Percentiles rank a stretch among this genome's conserved stretches.
phyloP scores from a whole-genome alignment of 805 yeast genomes.

The Wickerhamiella vanderwaltii region DNA sequence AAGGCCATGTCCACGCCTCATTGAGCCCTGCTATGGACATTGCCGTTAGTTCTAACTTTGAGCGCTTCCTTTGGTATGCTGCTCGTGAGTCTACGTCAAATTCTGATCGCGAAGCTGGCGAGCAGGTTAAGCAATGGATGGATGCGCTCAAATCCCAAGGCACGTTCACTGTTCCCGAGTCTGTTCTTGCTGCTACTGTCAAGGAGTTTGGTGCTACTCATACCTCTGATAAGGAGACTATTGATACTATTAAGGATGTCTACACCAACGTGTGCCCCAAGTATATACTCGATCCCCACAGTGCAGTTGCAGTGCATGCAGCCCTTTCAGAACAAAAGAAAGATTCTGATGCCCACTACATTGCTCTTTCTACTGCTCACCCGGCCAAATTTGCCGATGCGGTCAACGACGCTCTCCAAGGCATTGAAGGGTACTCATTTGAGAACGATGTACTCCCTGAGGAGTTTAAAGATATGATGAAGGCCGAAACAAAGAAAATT shows the following conservation, averaged over 20 bases:
- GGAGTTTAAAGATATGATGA: conserved; percentile 61
- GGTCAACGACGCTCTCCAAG: conserved; percentile 64
- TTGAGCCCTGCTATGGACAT: conserved; percentile 98
- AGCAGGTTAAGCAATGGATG: conserved; percentile 65
- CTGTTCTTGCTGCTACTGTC: conserved; percentile 54
- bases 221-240: conserved; percentile 67
- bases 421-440: conserved; percentile 64
- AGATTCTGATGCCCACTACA: conserved; percentile 31
- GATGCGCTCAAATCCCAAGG: conserved; percentile 61
- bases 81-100: conserved; percentile 54
- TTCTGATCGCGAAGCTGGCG: conserved; percentile 54
- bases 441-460: conserved; percentile 81
- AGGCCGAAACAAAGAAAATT: conserved; percentile 64
- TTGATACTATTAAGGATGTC: conserved; percentile 59
- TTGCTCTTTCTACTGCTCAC: conserved; percentile 92
- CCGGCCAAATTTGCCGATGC: conserved; percentile 98
- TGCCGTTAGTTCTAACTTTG: conserved; percentile 87
- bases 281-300: conserved; percentile 90
- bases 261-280: conserved; percentile 46
- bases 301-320: conserved; percentile 87
- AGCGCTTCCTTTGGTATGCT: conserved; percentile 90
- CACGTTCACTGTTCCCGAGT: conserved; percentile 54
- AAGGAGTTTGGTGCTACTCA: conserved; percentile 64
- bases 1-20: conserved; percentile 65
- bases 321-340: conserved; percentile 45